Conservation (phyloP, 2,329 filamentous ascomycete species). For the Ramularia endophylla region DNA sequence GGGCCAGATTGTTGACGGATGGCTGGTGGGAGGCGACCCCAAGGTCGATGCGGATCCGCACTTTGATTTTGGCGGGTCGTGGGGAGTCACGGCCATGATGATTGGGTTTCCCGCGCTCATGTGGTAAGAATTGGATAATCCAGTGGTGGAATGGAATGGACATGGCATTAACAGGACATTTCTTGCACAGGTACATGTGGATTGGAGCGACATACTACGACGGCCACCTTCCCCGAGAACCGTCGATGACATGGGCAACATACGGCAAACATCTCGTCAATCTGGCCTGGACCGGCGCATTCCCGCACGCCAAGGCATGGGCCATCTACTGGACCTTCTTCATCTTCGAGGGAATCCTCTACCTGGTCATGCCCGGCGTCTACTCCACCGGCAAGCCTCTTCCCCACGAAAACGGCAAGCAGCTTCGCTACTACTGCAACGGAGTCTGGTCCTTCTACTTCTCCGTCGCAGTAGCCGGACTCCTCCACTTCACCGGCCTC, state of each 20-base stretch:
- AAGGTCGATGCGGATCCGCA: constrained; percentile 44
- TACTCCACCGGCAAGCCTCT: constrained; percentile 85
- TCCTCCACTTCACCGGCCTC: constrained; percentile 71
- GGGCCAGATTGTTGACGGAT: constrained; percentile 35
- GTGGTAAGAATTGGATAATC: constrained; percentile 47
- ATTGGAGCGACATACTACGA: constrained; percentile 89
- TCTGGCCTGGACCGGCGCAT: constrained; percentile 77
- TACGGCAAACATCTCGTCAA: constrained; percentile 66
- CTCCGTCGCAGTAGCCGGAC: constrained; percentile 65
- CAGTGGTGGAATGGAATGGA: too few relatives aligned
- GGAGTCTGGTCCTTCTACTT: constrained; percentile 81
- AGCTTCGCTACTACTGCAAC: constrained; percentile 92
- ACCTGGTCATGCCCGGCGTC: constrained; percentile 81
- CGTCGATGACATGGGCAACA: constrained; percentile 50
- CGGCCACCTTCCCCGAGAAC: constrained; percentile 64
- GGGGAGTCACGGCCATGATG: constrained; percentile 82
- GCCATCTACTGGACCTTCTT: constrained; percentile 92
- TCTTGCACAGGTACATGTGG: constrained; percentile 70
- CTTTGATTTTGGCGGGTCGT: constrained; percentile 80
- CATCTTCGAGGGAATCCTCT: constrained; percentile 74
- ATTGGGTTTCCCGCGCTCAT: constrained; percentile 87
- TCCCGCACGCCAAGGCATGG: constrained; percentile 78
- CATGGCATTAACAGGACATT: too few relatives aligned
- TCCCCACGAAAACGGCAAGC: constrained; percentile 72
- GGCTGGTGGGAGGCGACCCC: constrained; percentile 32